Base-by-base conservation (phyloP, 495 filamentous ascomycete species). In the Aspergillus leporis region DNA sequence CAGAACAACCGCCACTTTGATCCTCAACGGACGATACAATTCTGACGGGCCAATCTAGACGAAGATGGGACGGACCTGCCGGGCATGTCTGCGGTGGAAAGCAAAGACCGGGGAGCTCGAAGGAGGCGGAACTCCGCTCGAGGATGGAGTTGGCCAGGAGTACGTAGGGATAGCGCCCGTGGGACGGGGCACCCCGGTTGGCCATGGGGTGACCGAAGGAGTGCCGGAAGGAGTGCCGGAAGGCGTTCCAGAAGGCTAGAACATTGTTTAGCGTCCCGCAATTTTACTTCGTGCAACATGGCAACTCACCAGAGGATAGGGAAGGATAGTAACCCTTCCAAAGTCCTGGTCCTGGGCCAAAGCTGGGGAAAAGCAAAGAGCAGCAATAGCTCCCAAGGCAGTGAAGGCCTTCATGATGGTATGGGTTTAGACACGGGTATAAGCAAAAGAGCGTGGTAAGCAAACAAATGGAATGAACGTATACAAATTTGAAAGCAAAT, bases 381-480 rank as follows among this genome's bases (percentile, higher is more conserved):
- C 66, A 40, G 63, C 66, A n/a, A n/a, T n/a, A 58, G 67, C 57
- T 61, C 69, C 68, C 52, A 73, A 40, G 48, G 61, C 19, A 67
- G 68, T 30, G 50, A 65, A 67, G 56, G 69, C 55, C 66, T 71
- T 76, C 73, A 76, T 74, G 59, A 53, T 72, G 61, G 59, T 58
- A 19, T 48, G 6, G 18, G 28, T 49, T 9, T 21, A 5, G 10
- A n/a, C 16, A n/a, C n/a, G n/a, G n/a, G 34, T 43, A 3, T 18
- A 31, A 9, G 41, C 25, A 31, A 43, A 31, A 47, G 43, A 47
- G 18, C 23, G 21, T 45, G 34, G 40, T 18, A 19, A 13, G 16
- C 14, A 49, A 46, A 56, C n/a, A 25, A 48, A 38, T 36, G 43
- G 31, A 36, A 48, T 32, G 47, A 30, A 23, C 19, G 38, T 41